Conservation (phyloP, 2,329 filamentous ascomycete genomes). For the Exutisphaerella laricina region DNA sequence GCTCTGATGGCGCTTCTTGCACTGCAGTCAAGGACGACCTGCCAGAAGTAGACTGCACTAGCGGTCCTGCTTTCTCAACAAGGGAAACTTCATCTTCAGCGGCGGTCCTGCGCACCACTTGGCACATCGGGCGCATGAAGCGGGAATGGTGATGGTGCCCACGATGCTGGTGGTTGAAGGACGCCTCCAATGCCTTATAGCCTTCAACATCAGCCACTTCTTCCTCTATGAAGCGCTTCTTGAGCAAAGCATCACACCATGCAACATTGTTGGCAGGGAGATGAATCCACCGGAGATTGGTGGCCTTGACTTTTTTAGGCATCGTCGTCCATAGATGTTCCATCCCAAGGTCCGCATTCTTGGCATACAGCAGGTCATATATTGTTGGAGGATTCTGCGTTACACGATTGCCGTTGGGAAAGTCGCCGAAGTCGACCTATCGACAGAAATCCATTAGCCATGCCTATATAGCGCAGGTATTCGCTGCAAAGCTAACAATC, state of each 20-base stretch:
- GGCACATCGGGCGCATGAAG: slow-evolving; percentile 56
- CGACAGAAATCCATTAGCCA: too few relatives aligned
- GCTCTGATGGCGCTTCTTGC: background rate
- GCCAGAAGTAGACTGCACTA: background rate
- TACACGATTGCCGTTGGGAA: slow-evolving; percentile 25
- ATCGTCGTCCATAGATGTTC: slow-evolving; percentile 29
- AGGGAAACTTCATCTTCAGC: slow-evolving; percentile 13
- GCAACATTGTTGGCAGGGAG: slow-evolving; percentile 49
- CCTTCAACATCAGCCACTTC: slow-evolving; percentile 57
- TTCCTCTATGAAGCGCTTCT: slow-evolving; percentile 60
- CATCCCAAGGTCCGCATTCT: slow-evolving; percentile 13
- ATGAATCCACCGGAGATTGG: slow-evolving; percentile 43
- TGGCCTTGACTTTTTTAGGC: slow-evolving; percentile 38
- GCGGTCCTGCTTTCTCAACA: background rate
- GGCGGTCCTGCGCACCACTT: slow-evolving; percentile 17
- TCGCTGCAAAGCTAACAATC: too few relatives aligned
- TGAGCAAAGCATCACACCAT: slow-evolving; percentile 59
- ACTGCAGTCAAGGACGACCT: background rate
- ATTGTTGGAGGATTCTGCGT: slow-evolving; percentile 16
- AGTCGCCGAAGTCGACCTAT: slow-evolving; percentile 27
- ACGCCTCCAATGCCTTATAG: slow-evolving; percentile 58
- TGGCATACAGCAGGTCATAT: slow-evolving; percentile 22
- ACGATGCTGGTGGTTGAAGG: slow-evolving; percentile 57
- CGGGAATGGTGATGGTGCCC: slow-evolving; percentile 54
- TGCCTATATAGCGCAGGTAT: too few relatives aligned